Conservation (phyloP, 2,329 filamentous ascomycete species). For the Fusarium coffeatum region DNA sequence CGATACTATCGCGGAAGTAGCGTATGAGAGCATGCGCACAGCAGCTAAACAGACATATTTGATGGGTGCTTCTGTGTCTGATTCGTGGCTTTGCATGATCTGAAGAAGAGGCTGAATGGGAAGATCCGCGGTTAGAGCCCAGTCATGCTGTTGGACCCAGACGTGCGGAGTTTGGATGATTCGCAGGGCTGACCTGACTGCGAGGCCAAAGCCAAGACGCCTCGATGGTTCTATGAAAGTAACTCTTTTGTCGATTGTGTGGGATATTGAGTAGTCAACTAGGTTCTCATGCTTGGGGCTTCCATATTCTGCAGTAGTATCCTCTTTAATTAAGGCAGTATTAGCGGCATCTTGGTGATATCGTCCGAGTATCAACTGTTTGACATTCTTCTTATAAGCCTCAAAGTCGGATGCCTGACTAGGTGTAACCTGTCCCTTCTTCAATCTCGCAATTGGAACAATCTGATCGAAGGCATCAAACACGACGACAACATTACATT, state of each 20-base stretch:
- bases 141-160: constrained; percentile 70
- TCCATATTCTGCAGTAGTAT: constrained; percentile 60
- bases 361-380: constrained; percentile 50
- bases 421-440: constrained; percentile 64
- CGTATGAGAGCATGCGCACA: constrained; percentile 63
- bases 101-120: constrained; percentile 58
- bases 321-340: constrained; percentile 11
- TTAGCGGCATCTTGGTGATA: constrained; percentile 8
- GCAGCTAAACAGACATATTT: constrained; percentile 66
- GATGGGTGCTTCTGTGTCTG: constrained; percentile 52
- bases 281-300: constrained; percentile 50
- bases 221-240: constrained; percentile 62
- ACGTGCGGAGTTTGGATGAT: constrained; percentile 62
- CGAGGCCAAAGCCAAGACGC: constrained; percentile 65
- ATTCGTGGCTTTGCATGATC: constrained; percentile 57
- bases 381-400: constrained; percentile 62
- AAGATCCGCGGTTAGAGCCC: constrained; percentile 60
- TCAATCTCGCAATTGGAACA: constrained; percentile 57
- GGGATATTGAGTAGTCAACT: constrained; percentile 53
- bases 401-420: constrained; percentile 57
- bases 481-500: constrained; percentile 62
- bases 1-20: constrained; percentile 58
- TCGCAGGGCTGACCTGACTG: constrained; percentile 63
- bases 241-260: constrained; percentile 53
- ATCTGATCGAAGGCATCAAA: constrained; percentile 65